Conservation (phyloP, 2,329 filamentous ascomycete genomes). For the Aspergillus hiratsukae region DNA sequence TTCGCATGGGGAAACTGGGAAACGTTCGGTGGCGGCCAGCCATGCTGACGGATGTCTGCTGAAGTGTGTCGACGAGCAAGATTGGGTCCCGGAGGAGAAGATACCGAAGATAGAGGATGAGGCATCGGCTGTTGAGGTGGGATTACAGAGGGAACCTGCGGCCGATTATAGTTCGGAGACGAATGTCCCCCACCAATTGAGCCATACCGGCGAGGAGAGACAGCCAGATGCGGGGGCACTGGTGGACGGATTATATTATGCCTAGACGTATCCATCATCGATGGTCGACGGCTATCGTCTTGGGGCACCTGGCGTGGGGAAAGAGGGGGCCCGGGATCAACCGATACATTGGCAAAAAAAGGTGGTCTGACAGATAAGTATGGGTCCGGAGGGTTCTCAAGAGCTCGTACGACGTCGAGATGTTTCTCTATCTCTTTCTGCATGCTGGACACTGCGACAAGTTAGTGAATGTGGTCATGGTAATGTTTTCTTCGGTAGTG, state of each 20-base stretch:
- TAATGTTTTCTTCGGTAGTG: neutral
- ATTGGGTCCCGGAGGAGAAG: conserved; percentile 58
- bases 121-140: conserved; percentile 67
- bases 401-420: conserved; percentile 52
- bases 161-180: conserved; percentile 69
- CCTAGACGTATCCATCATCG: conserved; percentile 59
- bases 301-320: conserved; percentile 84
- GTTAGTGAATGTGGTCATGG: conserved; percentile 13
- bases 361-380: conserved; percentile 60
- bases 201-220: conserved; percentile 76
- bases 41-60: conserved; percentile 87
- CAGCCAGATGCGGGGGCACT: conserved; percentile 75
- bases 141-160: conserved; percentile 61
- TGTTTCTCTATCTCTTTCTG: conserved; percentile 61
- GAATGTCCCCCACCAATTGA: conserved; percentile 70
- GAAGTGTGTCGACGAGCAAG: conserved; percentile 84
- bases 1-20: conserved; percentile 65
- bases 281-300: conserved; percentile 73
- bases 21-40: conserved; percentile 58
- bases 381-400: conserved; percentile 62
- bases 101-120: conserved; percentile 54
- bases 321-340: conserved; percentile 69
- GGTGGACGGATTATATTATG: conserved; percentile 69
- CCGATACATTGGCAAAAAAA: conserved; percentile 56
- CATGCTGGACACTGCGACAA: conserved; percentile 48